A percentile compares a stretch with the other conserved stretches of the same genome.
These are phyloP conservation scores for Trichoderma brevicompactum DNA, from an alignment of 2,329 filamentous ascomycete species.

Conservation along the genomic window DNA sequence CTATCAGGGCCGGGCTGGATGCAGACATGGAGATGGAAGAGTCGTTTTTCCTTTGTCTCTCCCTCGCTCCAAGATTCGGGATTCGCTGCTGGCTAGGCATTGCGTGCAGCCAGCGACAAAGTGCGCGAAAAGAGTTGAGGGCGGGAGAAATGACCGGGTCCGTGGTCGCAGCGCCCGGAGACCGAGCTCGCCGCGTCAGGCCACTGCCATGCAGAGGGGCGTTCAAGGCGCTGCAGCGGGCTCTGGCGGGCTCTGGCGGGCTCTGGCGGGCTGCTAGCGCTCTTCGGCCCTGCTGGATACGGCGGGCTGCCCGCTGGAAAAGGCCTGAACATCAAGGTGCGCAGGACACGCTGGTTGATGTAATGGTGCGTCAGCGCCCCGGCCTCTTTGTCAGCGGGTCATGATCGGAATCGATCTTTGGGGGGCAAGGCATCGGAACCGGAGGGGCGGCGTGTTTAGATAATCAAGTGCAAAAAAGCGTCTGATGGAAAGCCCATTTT, in stretches of 20 bases:
- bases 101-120: neutral
- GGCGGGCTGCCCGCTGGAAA: too few relatives aligned
- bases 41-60: neutral
- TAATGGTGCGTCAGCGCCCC: conserved; percentile 8
- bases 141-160: conserved; percentile 17
- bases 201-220: conserved; percentile 2
- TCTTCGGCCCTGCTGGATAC: neutral
- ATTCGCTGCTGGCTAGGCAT: neutral
- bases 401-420: neutral
- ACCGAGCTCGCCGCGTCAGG: conserved; percentile 27
- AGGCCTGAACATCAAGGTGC: too few relatives aligned
- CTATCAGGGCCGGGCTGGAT: neutral
- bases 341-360: neutral
- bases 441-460: conserved; percentile 7
- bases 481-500: too few relatives aligned
- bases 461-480: neutral
- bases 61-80: neutral
- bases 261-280: neutral
- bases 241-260: neutral
- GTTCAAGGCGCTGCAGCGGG: conserved; percentile 5
- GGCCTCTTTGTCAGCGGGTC: conserved; percentile 15
- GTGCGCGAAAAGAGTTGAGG: conserved; percentile 11
- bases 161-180: conserved; percentile 15
- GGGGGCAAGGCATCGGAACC: neutral
- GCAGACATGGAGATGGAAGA: conserved; percentile 10